Percentiles rank a stretch among this genome's conserved stretches.
These are phyloP conservation scores for Coelastrella sp. DNA, from an alignment of 139 green algal genomes.

Conservation along the genomic window DNA sequence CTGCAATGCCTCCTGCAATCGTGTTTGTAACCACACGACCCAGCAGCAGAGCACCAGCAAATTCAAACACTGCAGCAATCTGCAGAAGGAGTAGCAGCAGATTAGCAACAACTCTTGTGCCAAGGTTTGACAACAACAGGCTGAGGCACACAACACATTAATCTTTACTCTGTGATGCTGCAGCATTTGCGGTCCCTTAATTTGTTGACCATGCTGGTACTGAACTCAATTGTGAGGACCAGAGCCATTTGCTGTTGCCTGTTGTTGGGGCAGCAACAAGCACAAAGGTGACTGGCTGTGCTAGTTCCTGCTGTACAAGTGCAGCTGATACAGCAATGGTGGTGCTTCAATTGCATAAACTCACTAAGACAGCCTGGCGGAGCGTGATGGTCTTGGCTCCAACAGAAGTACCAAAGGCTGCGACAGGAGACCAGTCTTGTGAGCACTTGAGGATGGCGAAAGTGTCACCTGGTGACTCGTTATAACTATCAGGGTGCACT, in stretches of 20 bases:
- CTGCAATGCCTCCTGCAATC: conserved; percentile 53
- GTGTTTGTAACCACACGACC: conserved; percentile 53
- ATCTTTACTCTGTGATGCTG: neutral
- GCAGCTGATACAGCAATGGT: too few relatives aligned
- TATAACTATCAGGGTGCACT: neutral
- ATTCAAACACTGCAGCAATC: conserved; percentile 62
- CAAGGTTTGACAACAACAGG: neutral
- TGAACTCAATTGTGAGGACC: too few relatives aligned
- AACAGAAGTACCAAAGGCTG: conserved; percentile 48
- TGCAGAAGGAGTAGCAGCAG: neutral
- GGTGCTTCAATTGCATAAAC: neutral
- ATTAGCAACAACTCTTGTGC: neutral
- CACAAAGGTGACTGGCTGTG: too few relatives aligned
- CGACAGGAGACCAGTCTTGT: neutral
- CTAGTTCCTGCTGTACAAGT: too few relatives aligned
- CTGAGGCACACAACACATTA: neutral
- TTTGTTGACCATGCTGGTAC: too few relatives aligned
- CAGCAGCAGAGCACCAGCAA: conserved; percentile 57
- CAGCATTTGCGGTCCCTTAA: too few relatives aligned
- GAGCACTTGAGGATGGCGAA: neutral
- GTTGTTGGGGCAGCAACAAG: too few relatives aligned
- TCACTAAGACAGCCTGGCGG: conserved; percentile 51
- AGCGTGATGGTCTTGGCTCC: conserved; percentile 65
- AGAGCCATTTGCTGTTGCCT: too few relatives aligned
- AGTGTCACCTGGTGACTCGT: neutral